phyloP scores from a whole-genome alignment of 768 basidiomycete species.

The Gelatoporia subvermispora region DNA sequence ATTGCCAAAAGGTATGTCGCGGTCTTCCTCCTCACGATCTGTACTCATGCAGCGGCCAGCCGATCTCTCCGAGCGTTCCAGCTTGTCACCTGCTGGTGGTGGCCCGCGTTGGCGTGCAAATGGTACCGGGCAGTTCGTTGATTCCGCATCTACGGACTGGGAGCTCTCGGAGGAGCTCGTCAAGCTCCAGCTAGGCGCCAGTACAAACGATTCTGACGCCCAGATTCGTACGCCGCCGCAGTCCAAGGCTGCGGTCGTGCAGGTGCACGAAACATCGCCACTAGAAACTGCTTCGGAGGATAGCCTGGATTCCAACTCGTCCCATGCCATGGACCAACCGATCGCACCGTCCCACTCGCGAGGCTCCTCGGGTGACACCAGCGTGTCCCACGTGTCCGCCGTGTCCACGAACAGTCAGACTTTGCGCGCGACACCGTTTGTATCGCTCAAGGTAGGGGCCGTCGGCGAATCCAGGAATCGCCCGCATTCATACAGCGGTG shows the following conservation, averaged over 20 bases:
- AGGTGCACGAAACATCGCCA: conserved; percentile 63
- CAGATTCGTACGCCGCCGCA: conserved; percentile 67
- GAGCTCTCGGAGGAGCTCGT: conserved; percentile 70
- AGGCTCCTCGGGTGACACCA: conserved; percentile 78
- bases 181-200: conserved; percentile 62
- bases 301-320: conserved; percentile 64
- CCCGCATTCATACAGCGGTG: conserved; percentile 79
- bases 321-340: conserved; percentile 63
- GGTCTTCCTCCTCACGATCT: neutral
- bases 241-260: conserved; percentile 52
- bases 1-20: conserved; percentile 18
- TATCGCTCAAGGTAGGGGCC: conserved; percentile 48
- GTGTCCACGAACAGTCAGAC: conserved; percentile 50
- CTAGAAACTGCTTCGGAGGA: conserved; percentile 68
- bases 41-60: conserved; percentile 13
- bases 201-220: conserved; percentile 42
- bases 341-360: conserved; percentile 64
- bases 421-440: conserved; percentile 43
- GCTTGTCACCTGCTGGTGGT: conserved; percentile 30
- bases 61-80: conserved; percentile 35
- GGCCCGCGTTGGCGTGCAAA: conserved; percentile 62
- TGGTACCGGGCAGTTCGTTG: conserved; percentile 57
- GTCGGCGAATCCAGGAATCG: conserved; percentile 64
- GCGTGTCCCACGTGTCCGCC: conserved; percentile 52
- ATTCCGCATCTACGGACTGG: conserved; percentile 59